Evolutionary conservation across 176 grass and related monocot genomes (phyloP).

Genomic region (Tuctoria greenei): DNA sequence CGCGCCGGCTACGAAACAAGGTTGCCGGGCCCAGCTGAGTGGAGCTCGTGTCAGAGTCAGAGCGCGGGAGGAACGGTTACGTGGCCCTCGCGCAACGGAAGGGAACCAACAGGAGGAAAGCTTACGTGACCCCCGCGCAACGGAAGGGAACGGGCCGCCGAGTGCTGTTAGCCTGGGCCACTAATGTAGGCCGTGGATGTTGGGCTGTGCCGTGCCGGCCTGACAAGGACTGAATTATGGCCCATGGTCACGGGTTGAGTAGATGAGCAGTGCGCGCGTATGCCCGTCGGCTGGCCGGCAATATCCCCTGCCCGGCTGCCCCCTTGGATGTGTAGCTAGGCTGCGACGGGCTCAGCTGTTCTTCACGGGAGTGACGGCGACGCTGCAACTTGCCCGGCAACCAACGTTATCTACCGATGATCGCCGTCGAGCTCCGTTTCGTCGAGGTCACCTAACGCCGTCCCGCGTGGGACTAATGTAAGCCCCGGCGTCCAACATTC

Average conservation of each 20-base stretch:
- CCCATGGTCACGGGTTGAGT: background rate
- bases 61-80: background rate
- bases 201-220: background rate
- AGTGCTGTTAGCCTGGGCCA: background rate
- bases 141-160: background rate
- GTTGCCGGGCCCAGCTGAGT: background rate
- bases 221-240: background rate
- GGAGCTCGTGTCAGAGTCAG: background rate
- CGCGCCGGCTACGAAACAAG: constrained; percentile 20
- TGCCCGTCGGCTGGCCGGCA: too few relatives aligned
- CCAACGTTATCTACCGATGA: too few relatives aligned
- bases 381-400: too few relatives aligned
- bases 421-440: too few relatives aligned
- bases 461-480: too few relatives aligned
- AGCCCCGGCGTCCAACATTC: too few relatives aligned
- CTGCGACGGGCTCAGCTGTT: too few relatives aligned
- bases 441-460: too few relatives aligned
- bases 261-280: too few relatives aligned
- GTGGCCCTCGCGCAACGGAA: background rate
- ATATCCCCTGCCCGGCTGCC: too few relatives aligned
- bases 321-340: too few relatives aligned
- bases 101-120: background rate
- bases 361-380: too few relatives aligned
- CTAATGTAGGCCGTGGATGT: background rate
- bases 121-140: background rate